Base-by-base conservation (phyloP, 2,329 filamentous ascomycete genomes). In the Aspergillus texensis region DNA sequence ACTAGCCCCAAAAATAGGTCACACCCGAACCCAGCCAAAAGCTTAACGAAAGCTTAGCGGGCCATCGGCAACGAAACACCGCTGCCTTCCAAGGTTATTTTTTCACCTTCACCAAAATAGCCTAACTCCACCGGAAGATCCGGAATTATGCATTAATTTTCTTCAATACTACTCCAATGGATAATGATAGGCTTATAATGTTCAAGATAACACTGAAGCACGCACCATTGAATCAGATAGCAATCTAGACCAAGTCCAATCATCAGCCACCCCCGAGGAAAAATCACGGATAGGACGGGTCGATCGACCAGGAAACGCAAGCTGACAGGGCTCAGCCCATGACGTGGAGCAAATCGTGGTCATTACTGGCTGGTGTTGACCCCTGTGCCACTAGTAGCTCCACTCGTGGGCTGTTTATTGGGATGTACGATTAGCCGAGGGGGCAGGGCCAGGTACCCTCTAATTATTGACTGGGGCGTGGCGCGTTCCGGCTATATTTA, bases 131-230 rank as follows among this genome's bases (percentile, higher is more conserved):
- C 24, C 6, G 24, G 12, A 48, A 26, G 6, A 8, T 2, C 4
- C 6, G 11, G 11, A 12, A 26, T 14, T 26, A 1, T 12, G 14
- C 19, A 43, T 10, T 16, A 16, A 16, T 36, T 3, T 2, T 36
- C 2, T 16, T 1, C 14, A 16, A 16, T 6, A 16, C 1, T 36
- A 16, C 6, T 16, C 0, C 1, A 16, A 36, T 3, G 2, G 6
- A 16, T 6, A 36, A 3, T 36, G 34, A 16, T 36, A 16, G 34
- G 34, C 6, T 16, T 16, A 16, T 36, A 6, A 3, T 24, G 21
- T 36, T 6, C 14, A 12, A 4, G 32, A 34, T 36, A 16, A 16
- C 14, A 36, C 12, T 16, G 5, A 36, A 36, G 16, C 34, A 36
- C 4, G 34, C 34, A 36, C 2, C 2, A 2, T 16, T 5, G 1